Evolutionary conservation across 1,284 basidiomycete genomes (phyloP).

Genomic region (Fomitopsis palustris): DNA sequence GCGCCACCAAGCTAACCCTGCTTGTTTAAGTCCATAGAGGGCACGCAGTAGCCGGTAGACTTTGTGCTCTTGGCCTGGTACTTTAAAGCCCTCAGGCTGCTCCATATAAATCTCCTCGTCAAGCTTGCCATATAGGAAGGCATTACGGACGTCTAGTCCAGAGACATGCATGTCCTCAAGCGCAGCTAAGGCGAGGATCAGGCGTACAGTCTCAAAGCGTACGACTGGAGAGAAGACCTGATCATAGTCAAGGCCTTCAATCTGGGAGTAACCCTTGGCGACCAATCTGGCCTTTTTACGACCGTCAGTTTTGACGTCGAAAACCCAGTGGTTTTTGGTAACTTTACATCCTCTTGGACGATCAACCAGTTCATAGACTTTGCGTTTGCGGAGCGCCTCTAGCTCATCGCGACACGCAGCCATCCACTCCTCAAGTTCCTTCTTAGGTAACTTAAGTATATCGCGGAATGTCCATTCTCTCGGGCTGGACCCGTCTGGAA

Average conservation of each 20-base stretch:
- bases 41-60: conserved; percentile 25
- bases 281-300: conserved; percentile 6
- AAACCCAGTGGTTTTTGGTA: conserved; percentile 23
- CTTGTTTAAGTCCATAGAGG: conserved; percentile 20
- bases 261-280: too few species aligned
- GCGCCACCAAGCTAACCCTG: conserved; percentile 3
- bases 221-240: too few species aligned
- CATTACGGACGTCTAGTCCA: too few species aligned
- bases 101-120: too few species aligned
- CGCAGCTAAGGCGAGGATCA: too few species aligned
- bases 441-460: conserved; percentile 4
- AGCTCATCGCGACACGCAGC: conserved; percentile 7
- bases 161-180: too few species aligned
- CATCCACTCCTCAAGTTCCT: conserved; percentile 8
- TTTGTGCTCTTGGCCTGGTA: too few species aligned
- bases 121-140: too few species aligned
- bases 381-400: conserved; percentile 8
- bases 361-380: conserved; percentile 19
- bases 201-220: too few species aligned
- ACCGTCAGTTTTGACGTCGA: conserved; percentile 18
- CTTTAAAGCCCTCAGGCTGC: too few species aligned
- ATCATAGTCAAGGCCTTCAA: too few species aligned
- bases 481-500: not conserved
- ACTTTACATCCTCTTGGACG: conserved; percentile 14
- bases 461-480: conserved; percentile 17